Conservation (phyloP, 345 rosid species). For the Lumnitzera racemosa region DNA sequence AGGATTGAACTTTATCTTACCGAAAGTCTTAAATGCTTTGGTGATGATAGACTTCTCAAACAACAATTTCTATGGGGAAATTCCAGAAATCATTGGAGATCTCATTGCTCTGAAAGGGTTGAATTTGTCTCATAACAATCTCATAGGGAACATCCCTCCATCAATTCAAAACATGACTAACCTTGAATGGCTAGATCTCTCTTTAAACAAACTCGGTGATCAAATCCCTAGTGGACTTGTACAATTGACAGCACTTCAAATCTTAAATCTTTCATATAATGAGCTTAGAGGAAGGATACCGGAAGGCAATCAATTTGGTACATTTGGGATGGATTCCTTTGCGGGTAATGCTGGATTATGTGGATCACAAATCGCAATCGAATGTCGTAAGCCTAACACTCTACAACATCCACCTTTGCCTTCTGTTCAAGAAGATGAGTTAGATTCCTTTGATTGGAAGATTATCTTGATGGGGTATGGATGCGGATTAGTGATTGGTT, state of each 20-base stretch:
- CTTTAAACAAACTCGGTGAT: constrained; percentile 7
- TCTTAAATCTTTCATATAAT: constrained; percentile 3
- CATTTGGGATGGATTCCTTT: neutral
- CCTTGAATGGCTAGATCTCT: constrained; percentile 18
- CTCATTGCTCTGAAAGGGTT: constrained; percentile 8
- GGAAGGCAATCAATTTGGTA: neutral
- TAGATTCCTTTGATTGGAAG: no score
- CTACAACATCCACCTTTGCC: no score
- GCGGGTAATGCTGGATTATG: neutral
- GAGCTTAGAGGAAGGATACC: constrained; percentile 1
- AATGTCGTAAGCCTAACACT: no score
- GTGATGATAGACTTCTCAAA: constrained; percentile 4
- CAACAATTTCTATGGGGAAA: constrained; percentile 10
- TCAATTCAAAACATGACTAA: neutral
- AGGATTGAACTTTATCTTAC: constrained; percentile 3
- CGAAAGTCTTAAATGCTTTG: neutral
- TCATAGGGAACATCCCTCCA: constrained; percentile 6
- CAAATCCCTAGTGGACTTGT: constrained; percentile 9
- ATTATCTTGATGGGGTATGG: no score
- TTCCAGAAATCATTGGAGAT: constrained; percentile 2
- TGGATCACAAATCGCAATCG: no score
- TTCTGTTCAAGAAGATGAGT: no score
- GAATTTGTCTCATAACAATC: constrained; percentile 8
- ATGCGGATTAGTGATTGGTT: no score
- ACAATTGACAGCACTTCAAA: constrained; percentile 1